Percentiles rank a stretch among this genome's conserved stretches.
Conservation (phyloP, 2,329 filamentous ascomycete species). For the Ceratocystis cubensis region DNA sequence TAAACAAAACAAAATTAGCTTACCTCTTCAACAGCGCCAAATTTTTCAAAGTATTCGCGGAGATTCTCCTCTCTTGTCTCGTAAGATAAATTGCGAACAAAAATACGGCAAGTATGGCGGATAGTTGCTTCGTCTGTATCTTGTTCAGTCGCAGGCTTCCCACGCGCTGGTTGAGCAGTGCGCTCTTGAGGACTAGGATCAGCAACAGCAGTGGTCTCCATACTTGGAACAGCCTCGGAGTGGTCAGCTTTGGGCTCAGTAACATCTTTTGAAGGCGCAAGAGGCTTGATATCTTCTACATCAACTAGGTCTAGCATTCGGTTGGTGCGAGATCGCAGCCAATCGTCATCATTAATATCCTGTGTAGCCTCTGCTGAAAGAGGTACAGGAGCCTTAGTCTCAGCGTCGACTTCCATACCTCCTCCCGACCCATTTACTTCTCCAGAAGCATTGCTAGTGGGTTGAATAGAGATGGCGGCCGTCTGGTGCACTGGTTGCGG, state of each 20-base stretch:
- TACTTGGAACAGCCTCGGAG: neutral
- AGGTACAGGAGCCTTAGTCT: conserved; percentile 12
- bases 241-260: neutral
- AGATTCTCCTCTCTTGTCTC: conserved; percentile 66
- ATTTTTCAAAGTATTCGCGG: conserved; percentile 54
- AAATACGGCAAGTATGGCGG: conserved; percentile 62
- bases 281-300: conserved; percentile 43
- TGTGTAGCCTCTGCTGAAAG: conserved; percentile 21
- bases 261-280: conserved; percentile 5
- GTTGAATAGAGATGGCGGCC: neutral
- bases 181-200: neutral
- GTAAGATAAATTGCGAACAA: conserved; percentile 81
- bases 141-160: conserved; percentile 25
- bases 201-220: neutral
- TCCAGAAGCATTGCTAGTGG: conserved; percentile 46
- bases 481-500: neutral
- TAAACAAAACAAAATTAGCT: conserved; percentile 31
- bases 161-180: neutral
- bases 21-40: conserved; percentile 79
- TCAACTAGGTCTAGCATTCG: conserved; percentile 74
- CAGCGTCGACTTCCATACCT: conserved; percentile 13
- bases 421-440: conserved; percentile 35
- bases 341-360: conserved; percentile 66
- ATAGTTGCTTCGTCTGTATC: conserved; percentile 47
- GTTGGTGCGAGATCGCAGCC: conserved; percentile 81